A percentile compares a stretch with the other conserved stretches of the same genome.
Evolutionary conservation across 805 yeast genomes (phyloP).

Genomic region (Zygoascus biomembranicola): DNA sequence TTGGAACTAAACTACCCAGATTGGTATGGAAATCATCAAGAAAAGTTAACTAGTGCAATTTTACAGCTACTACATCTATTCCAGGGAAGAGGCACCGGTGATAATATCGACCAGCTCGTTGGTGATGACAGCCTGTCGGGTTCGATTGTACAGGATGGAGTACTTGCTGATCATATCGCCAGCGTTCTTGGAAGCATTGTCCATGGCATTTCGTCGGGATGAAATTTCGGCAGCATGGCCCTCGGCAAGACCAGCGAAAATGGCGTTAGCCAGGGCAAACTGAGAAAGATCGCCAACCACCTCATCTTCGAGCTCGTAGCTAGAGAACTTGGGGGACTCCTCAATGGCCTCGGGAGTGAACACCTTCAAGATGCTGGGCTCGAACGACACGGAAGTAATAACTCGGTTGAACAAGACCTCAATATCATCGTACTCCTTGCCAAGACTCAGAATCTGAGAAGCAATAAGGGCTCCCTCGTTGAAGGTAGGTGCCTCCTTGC

Average conservation of each 20-base stretch:
- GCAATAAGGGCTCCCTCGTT: slow-evolving; percentile 82
- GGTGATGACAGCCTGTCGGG: slow-evolving; percentile 98
- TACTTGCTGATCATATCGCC: slow-evolving; percentile 96
- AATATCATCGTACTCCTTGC: slow-evolving; percentile 55
- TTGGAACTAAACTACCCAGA: no score
- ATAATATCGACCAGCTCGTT: slow-evolving; percentile 99
- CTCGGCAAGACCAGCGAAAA: slow-evolving; percentile 88
- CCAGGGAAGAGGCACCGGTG: slow-evolving; percentile 99
- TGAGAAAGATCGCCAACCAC: slow-evolving; percentile 49
- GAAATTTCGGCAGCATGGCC: slow-evolving; percentile 97
- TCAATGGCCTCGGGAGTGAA: slow-evolving; percentile 65
- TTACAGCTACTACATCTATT: slow-evolving; percentile 37
- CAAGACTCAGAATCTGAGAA: slow-evolving; percentile 64
- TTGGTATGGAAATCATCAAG: no score
- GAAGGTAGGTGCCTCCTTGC: slow-evolving; percentile 95
- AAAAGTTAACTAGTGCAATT: background rate
- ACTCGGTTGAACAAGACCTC: slow-evolving; percentile 85
- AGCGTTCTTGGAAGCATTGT: slow-evolving; percentile 98
- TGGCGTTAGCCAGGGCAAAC: slow-evolving; percentile 82
- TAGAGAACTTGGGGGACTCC: slow-evolving; percentile 75
- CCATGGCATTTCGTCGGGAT: slow-evolving; percentile 99
- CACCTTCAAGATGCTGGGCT: slow-evolving; percentile 64
- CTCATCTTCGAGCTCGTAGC: slow-evolving; percentile 70
- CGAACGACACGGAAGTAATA: slow-evolving; percentile 80
- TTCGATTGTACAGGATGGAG: slow-evolving; percentile 97